Percentiles rank a stretch among this genome's conserved stretches.
phyloP scores from a whole-genome alignment of 768 basidiomycete genomes.

The Favolaschia claudopus region DNA sequence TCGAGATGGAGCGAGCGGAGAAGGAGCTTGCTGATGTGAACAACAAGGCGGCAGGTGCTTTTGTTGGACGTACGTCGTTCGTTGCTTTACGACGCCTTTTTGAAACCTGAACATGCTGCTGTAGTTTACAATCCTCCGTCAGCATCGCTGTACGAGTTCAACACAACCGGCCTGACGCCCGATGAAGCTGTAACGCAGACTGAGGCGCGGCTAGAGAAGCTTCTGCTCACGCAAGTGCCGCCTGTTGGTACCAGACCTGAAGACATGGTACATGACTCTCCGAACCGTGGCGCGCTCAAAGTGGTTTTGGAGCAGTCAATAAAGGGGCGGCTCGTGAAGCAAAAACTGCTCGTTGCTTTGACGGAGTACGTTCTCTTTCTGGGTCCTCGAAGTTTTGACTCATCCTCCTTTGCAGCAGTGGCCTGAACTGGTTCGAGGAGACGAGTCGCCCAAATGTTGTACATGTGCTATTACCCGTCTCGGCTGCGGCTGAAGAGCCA shows the following conservation, averaged over 20 bases:
- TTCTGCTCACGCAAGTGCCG: slow-evolving; percentile 22
- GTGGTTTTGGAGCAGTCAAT: slow-evolving; percentile 24
- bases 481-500: slow-evolving; percentile 1
- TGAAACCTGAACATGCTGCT: background rate
- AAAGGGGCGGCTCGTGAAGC: slow-evolving; percentile 24
- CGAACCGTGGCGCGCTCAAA: slow-evolving; percentile 25
- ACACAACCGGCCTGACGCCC: slow-evolving; percentile 27
- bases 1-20: slow-evolving; percentile 23
- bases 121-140: slow-evolving; percentile 24
- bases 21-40: slow-evolving; percentile 21
- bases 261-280: slow-evolving; percentile 21
- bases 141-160: slow-evolving; percentile 27
- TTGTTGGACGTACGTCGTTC: slow-evolving; percentile 13
- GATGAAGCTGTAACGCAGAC: slow-evolving; percentile 26
- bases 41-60: slow-evolving; percentile 25
- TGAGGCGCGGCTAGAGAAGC: slow-evolving; percentile 17
- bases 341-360: slow-evolving; percentile 10
- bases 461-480: slow-evolving; percentile 15
- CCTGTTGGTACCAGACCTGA: slow-evolving; percentile 20
- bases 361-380: background rate
- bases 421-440: slow-evolving; percentile 21
- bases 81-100: background rate
- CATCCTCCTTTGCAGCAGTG: slow-evolving; percentile 1
- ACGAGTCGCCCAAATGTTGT: slow-evolving; percentile 15
- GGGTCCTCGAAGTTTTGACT: background rate